These are phyloP conservation scores for Coniella vitis DNA, from an alignment of 2,329 filamentous ascomycete species.

Conservation along the genomic window DNA sequence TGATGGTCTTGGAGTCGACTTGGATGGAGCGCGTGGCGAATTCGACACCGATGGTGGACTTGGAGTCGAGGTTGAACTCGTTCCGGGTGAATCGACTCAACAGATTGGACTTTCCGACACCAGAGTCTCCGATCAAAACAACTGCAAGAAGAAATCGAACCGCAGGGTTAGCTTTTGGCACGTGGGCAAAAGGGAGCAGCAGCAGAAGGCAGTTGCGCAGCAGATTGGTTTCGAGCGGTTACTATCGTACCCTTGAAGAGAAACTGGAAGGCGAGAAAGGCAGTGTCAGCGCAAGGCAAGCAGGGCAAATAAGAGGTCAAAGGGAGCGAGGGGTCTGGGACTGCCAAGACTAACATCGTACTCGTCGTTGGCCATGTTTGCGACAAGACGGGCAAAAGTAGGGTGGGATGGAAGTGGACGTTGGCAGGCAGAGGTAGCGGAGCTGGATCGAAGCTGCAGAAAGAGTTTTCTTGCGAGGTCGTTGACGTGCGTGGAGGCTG, in stretches of 20 bases:
- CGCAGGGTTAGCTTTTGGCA: constrained; percentile 25
- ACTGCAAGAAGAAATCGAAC: constrained; percentile 46
- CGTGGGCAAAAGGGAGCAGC: constrained; percentile 23
- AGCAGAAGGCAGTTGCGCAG: constrained; percentile 13
- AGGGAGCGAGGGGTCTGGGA: constrained; percentile 19
- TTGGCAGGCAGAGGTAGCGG: constrained; percentile 7
- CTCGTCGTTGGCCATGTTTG: constrained; percentile 97
- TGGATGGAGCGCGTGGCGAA: constrained; percentile 98
- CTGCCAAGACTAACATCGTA: constrained; percentile 74
- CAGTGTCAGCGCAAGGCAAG: constrained; percentile 24
- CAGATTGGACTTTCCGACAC: constrained; percentile 99
- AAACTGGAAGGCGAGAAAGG: constrained; percentile 55
- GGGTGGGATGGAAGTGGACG: constrained; percentile 21
- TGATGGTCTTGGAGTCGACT: constrained; percentile 99
- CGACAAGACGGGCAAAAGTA: constrained; percentile 17
- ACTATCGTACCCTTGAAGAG: constrained; percentile 84
- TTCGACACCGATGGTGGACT: constrained; percentile 99
- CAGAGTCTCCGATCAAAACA: constrained; percentile 97
- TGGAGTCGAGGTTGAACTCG: constrained; percentile 99
- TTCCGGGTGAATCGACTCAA: constrained; percentile 99
- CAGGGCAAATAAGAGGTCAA: constrained; percentile 18
- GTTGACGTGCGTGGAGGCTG: constrained; percentile 19
- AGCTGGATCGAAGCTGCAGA: constrained; percentile 17
- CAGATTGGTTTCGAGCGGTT: constrained; percentile 11
- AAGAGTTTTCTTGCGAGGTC: constrained; percentile 18